Conservation (phyloP, 495 filamentous ascomycete genomes). For the Letharia columbiana region DNA sequence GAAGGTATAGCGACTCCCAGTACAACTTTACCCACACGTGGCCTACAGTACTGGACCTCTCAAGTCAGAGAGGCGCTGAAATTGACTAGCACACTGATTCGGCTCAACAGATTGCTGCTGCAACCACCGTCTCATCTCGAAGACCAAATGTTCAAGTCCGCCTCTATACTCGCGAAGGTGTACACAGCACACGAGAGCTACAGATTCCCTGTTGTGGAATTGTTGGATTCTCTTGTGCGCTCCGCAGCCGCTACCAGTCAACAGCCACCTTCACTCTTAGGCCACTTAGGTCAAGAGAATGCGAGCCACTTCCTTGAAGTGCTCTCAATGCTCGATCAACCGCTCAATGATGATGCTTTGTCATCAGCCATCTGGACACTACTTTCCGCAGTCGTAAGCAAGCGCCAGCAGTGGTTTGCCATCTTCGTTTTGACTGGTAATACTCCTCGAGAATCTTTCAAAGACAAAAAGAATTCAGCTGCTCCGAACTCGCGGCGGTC, state of each 20-base stretch:
- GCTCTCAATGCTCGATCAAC: slow-evolving; percentile 68
- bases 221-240: slow-evolving; percentile 68
- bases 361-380: slow-evolving; percentile 71
- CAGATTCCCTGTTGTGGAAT: slow-evolving; percentile 50
- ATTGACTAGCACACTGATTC: slow-evolving; percentile 60
- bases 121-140: slow-evolving; percentile 57
- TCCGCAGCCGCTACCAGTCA: slow-evolving; percentile 50
- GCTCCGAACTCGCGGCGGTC: slow-evolving; percentile 36
- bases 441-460: slow-evolving; percentile 65
- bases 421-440: slow-evolving; percentile 85
- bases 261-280: slow-evolving; percentile 84
- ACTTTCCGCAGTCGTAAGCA: slow-evolving; percentile 77
- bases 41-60: slow-evolving; percentile 46
- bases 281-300: slow-evolving; percentile 72
- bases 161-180: slow-evolving; percentile 65
- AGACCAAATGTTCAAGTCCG: slow-evolving; percentile 67
- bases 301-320: slow-evolving; percentile 76
- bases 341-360: slow-evolving; percentile 52
- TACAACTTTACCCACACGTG: slow-evolving; percentile 53
- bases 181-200: slow-evolving; percentile 65
- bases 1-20: slow-evolving; percentile 58
- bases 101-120: slow-evolving; percentile 56
- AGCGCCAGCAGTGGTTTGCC: slow-evolving; percentile 90
- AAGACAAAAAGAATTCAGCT: slow-evolving; percentile 39
- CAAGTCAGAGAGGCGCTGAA: slow-evolving; percentile 56